phyloP scores from a whole-genome alignment of 1,284 basidiomycete species.

The Stereum hirsutum region DNA sequence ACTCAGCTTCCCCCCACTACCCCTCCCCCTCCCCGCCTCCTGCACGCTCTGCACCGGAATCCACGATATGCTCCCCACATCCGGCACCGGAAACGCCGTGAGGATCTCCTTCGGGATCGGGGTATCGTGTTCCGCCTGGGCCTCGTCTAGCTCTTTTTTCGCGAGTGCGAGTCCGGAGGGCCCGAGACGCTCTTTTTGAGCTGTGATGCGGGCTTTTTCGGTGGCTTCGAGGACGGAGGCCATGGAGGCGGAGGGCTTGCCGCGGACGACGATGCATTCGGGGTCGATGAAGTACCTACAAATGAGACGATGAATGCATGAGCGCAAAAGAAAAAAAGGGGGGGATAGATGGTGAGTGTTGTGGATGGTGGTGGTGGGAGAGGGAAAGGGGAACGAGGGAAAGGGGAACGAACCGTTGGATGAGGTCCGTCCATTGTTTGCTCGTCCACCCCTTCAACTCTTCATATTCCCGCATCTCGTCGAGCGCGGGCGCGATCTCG shows the following conservation, averaged over 20 bases:
- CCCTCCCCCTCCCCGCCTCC: constrained; percentile 45
- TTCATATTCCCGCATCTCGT: constrained; percentile 74
- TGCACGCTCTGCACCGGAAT: constrained; percentile 84
- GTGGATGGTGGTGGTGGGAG: too few species aligned
- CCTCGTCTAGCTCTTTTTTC: constrained; percentile 64
- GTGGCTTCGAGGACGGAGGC: constrained; percentile 76
- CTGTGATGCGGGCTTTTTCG: constrained; percentile 72
- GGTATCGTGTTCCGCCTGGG: constrained; percentile 82
- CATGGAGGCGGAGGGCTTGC: constrained; percentile 84
- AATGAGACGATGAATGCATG: constrained; percentile 4
- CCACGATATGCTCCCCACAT: constrained; percentile 89
- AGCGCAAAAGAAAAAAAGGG: neutral
- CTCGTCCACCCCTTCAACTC: constrained; percentile 64
- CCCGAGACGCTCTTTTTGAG: constrained; percentile 69
- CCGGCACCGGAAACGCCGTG: constrained; percentile 79
- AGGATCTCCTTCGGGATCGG: constrained; percentile 80
- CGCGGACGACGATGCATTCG: constrained; percentile 67
- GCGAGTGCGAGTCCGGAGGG: constrained; percentile 73
- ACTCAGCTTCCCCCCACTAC: constrained; percentile 16
- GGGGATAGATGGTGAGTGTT: too few species aligned
- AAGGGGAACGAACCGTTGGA: constrained; percentile 55
- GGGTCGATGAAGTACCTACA: constrained; percentile 72
- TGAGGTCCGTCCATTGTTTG: constrained; percentile 73
- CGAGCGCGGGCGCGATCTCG: constrained; percentile 66
- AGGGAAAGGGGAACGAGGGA: neutral